Evolutionary conservation across 2,329 filamentous ascomycete genomes (phyloP).

Genomic region (Fusarium sp.): DNA sequence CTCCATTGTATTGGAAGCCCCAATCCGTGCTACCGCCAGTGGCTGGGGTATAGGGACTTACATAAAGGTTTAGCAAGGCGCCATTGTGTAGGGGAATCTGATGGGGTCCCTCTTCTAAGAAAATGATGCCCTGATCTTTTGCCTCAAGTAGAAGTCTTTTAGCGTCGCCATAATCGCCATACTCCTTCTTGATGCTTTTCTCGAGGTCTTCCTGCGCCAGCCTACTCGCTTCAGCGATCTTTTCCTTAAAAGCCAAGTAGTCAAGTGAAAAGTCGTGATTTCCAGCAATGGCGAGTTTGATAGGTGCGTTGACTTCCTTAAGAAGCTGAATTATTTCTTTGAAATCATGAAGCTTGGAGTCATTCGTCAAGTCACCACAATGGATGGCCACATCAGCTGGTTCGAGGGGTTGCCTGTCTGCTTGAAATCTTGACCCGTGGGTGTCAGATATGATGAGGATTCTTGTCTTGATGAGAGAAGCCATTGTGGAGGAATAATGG

Average conservation of each 20-base stretch:
- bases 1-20: slow-evolving; percentile 60
- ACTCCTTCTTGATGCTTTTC: slow-evolving; percentile 45
- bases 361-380: slow-evolving; percentile 63
- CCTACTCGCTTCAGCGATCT: slow-evolving; percentile 39
- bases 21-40: slow-evolving; percentile 50
- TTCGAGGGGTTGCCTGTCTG: background rate
- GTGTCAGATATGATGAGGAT: slow-evolving; percentile 42
- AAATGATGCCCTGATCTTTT: slow-evolving; percentile 51
- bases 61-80: slow-evolving; percentile 58
- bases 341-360: slow-evolving; percentile 59
- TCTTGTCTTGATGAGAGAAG: slow-evolving; percentile 18
- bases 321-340: slow-evolving; percentile 55
- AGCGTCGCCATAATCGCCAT: slow-evolving; percentile 56
- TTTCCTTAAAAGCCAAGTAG: slow-evolving; percentile 51
- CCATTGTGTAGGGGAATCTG: slow-evolving; percentile 58
- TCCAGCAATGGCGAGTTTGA: slow-evolving; percentile 65
- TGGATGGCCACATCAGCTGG: slow-evolving; percentile 61
- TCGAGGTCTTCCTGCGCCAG: slow-evolving; percentile 13
- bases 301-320: slow-evolving; percentile 55
- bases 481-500: background rate
- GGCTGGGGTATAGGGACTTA: slow-evolving; percentile 61
- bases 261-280: slow-evolving; percentile 65
- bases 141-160: slow-evolving; percentile 48
- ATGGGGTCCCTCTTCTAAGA: slow-evolving; percentile 60
- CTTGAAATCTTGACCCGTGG: slow-evolving; percentile 19